Evolutionary conservation across 1,284 basidiomycete genomes (phyloP), one percentile per base, ranked within the genome.

Genomic region (Ganoderma lucidum): DNA sequence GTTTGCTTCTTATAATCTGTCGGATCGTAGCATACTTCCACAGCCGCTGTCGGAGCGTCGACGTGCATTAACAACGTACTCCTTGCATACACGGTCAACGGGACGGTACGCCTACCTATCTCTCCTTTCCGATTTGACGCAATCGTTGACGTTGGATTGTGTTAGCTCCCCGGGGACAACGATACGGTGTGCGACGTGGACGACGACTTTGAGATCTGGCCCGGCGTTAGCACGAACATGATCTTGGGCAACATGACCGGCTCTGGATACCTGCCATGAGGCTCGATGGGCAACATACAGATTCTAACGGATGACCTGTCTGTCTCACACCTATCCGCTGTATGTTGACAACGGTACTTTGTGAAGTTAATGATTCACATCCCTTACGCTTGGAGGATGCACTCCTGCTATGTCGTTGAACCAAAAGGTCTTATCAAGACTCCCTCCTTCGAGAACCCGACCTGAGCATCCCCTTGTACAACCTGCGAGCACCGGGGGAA

Each of bases 101-200:
- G 67, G 15, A 64, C 64, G 42, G 69, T 64, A 42, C 62, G 64
- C 39, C 2, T 23, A 19, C n/a, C 48, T 14, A 56, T 17, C 32
- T 30, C 30, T 42, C 19, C 62, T 63, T 45, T 14, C 14, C 8
- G 15, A 12, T 51, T 37, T 5, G 61, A 41, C 12, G 51, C 17
- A n/a, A 42, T 39, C 10, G 4, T 15, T 53, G 23, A 53, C 23
- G 23, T 28, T 19, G 12, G 23, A 28, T 53, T 53, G 48, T 6
- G 5, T 53, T 45, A 65, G 68, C 51, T 66, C 6, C 68, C 64
- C 0, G 60, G 37, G 30, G 59, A 64, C 32, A 32, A 58, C 9
- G 32, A 58, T 2, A 63, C 45, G 5, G 53, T 69, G 55, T 69
- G 68, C 64, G 42, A 59, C n/a, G 68, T 66, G 4, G 64, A 65